Percentiles rank a stretch among this genome's conserved stretches.
phyloP scores from a whole-genome alignment of 1,284 basidiomycete species.

The Ganoderma leucocontextum region DNA sequence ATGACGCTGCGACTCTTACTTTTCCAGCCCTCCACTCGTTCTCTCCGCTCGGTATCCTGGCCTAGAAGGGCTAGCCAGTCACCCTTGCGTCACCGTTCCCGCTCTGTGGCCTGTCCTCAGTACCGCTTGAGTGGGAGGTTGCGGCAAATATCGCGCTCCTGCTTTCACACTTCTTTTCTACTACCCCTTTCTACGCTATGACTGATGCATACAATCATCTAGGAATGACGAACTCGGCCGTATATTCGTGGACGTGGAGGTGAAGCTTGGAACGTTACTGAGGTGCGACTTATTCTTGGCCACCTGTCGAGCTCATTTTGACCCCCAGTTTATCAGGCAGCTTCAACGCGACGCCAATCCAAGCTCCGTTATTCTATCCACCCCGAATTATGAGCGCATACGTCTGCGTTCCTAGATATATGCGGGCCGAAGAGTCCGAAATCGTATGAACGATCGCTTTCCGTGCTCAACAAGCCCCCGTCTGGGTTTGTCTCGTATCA shows the following conservation, averaged over 20 bases:
- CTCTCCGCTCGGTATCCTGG: not conserved
- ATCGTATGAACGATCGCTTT: not conserved
- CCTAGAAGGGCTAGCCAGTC: not conserved
- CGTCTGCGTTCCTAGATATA: not conserved
- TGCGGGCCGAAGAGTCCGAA: not conserved
- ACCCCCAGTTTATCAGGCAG: not conserved
- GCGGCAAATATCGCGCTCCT: not conserved
- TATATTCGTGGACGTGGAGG: not conserved
- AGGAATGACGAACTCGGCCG: not conserved
- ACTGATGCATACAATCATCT: not conserved
- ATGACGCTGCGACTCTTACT: not conserved
- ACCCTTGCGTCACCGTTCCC: not conserved
- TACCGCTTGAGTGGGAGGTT: not conserved
- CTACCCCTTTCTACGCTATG: not conserved
- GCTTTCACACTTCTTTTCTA: not conserved
- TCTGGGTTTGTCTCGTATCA: not conserved
- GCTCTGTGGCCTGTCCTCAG: not conserved
- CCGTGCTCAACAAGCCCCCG: not conserved
- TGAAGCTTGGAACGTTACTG: too few species aligned
- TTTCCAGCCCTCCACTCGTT: not conserved
- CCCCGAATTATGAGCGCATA: not conserved
- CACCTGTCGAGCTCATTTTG: not conserved
- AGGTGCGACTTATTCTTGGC: not conserved
- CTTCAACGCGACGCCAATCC: not conserved
- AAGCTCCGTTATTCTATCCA: not conserved